These are phyloP conservation scores for Cutaneotrichosporon mucoides DNA, from an alignment of 1,284 basidiomycete genomes.

Conservation along the genomic window DNA sequence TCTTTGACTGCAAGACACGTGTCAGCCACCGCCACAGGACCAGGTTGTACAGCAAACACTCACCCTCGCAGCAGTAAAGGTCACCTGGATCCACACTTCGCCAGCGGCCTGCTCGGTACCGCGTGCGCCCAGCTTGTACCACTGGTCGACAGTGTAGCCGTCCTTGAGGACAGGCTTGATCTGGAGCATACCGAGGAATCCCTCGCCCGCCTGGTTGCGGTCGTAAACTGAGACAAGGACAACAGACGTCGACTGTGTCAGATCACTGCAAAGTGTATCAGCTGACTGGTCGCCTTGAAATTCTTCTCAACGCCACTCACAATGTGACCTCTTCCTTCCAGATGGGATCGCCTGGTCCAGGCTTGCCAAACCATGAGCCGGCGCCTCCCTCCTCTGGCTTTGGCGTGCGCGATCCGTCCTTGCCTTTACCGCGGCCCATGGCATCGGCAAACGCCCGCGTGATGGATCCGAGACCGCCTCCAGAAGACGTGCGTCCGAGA, in stretches of 20 bases:
- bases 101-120: slow-evolving; percentile 80
- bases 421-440: slow-evolving; percentile 48
- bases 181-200: slow-evolving; percentile 86
- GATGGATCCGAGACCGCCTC: slow-evolving; percentile 57
- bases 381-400: slow-evolving; percentile 29
- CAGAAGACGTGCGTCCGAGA: slow-evolving; percentile 28
- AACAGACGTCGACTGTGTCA: slow-evolving; percentile 82
- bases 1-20: slow-evolving; percentile 59
- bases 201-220: slow-evolving; percentile 72
- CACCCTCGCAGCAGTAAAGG: slow-evolving; percentile 86
- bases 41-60: slow-evolving; percentile 34
- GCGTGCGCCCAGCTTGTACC: slow-evolving; percentile 77
- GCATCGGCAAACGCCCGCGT: slow-evolving; percentile 56
- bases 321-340: slow-evolving; percentile 99
- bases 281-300: neutral
- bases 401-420: slow-evolving; percentile 46
- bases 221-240: slow-evolving; percentile 92
- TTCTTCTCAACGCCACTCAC: slow-evolving; percentile 55
- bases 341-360: slow-evolving; percentile 69
- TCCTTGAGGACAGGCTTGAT: slow-evolving; percentile 85
- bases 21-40: neutral
- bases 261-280: slow-evolving; percentile 61
- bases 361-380: slow-evolving; percentile 40
- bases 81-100: slow-evolving; percentile 91
- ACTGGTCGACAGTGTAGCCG: slow-evolving; percentile 93